Evolutionary conservation across 441 rosid genomes (phyloP), one percentile per base, ranked within the genome.

Genomic region (Syzygium syzygioides): DNA sequence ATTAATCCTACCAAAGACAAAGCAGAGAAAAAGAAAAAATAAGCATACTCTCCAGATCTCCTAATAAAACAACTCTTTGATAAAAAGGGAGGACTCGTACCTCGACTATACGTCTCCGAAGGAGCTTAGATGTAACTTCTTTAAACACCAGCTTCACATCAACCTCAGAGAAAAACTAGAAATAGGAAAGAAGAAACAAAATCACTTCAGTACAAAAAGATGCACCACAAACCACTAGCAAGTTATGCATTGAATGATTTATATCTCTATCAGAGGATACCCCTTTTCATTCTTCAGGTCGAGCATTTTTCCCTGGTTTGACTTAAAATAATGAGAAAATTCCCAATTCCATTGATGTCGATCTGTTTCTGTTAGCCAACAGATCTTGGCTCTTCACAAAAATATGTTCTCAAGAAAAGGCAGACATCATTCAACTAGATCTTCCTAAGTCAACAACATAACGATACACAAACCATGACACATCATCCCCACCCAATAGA

Each of bases 81-180:
- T 62, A 45, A 56, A 87, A 37, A 89, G 68, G 15, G 90, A 89
- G 85, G 59, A 30, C 26, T 68, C 93, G 90, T 94, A 97, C 99
- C 99, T 98, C 97, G 71, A 98, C 99, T 86, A 98, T 97, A 88
- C 97, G 97, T 90, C 92, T 96, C 87, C 99, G 94, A 41, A 98
- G 92, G 94, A 95, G 93, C 93, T 96, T 95, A 88, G 99, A 97
- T 55, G 97, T 91, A 89, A 98, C 98, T 90, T 98, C 99, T 93
- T 98, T 98, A 91, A 97, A 98, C 85, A 97, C 99, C 90, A 98
- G 94, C 94, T 98, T 98, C 94, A 97, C 99, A 93, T 98, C 99
- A 79, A 97, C 98, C 95, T 98, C 99, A 32, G 96, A 91, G 91
- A 93, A 97, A 92, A 94, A 90, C 99, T 97, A 90, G 90, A 90